A percentile compares a stretch with the other conserved stretches of the same genome.
phyloP scores from a whole-genome alignment of 306 rosid species.

The Trichosanthes cucumerina region DNA sequence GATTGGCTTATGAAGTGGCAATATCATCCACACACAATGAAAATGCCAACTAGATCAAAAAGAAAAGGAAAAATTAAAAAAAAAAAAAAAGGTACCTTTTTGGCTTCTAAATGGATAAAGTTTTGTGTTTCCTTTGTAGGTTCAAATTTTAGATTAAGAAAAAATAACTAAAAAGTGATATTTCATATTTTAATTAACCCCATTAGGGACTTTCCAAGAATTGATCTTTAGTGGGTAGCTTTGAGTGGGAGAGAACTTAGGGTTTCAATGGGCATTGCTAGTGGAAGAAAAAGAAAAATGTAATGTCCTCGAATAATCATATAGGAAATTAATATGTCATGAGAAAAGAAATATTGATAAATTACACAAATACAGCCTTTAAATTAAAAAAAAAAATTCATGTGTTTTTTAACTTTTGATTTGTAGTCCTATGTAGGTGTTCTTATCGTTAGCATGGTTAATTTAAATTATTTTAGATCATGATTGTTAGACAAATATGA shows the following conservation, averaged over 20 bases:
- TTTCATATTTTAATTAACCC: background rate
- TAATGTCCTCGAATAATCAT: too few species aligned
- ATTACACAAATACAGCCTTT: background rate
- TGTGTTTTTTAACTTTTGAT: background rate
- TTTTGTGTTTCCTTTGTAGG: background rate
- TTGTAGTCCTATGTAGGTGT: background rate
- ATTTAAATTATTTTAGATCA: too few species aligned
- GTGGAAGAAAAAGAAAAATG: background rate
- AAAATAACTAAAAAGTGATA: background rate
- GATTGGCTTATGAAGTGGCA: background rate
- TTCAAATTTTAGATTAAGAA: background rate
- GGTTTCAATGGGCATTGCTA: background rate
- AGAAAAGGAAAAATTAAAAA: too few species aligned
- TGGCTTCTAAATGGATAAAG: background rate
- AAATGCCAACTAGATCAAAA: background rate
- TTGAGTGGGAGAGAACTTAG: background rate
- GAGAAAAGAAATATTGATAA: background rate
- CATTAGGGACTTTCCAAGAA: background rate
- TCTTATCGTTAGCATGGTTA: background rate
- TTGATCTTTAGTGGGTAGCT: background rate
- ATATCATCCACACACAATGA: background rate
- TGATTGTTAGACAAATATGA: background rate
- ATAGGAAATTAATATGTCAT: background rate
- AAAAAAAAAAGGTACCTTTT: background rate
- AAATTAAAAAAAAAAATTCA: background rate